Evolutionary conservation across 371 early-diverging fungal genomes (phyloP), one percentile per base, ranked within the genome.

Genomic region (Chytridium lagenaria): DNA sequence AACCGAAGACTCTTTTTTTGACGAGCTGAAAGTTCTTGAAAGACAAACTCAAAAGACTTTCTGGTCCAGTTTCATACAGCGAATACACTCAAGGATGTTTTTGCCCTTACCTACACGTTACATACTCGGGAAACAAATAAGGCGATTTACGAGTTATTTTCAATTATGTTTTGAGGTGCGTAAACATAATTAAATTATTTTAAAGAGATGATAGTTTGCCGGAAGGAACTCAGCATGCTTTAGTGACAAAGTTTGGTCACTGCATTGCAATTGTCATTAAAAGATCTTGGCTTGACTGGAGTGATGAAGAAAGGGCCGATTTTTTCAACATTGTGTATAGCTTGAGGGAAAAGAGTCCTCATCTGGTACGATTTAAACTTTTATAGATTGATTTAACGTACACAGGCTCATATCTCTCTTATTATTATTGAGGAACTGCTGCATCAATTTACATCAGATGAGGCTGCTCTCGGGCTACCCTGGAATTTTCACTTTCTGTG

Each of bases 401-500:
- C 52, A 5, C 69, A 82, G 85, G 71, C 86, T 84, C 73, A 83
- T 5, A 68, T 90, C 31, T 89, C 87, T 1, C 71, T 90, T 1
- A 83, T 86, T 2, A 67, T 91, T 49, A 83, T 87, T 1, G 85
- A 81, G 71, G 89, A 88, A 22, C 76, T 90, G 19, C 79, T 90
- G 1, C 89, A 90, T 69, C 89, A 91, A 70, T 92, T 92, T 61
- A 89, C 90, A 7, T 87, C 86, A 34, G 87, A 88, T 74, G 81
- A 90, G 0, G 86, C 84, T 19, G 86, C 81, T 10, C 81, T 89
- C 36, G 92, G 91, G 10, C 72, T 92, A 30, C 86, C 87, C 12
- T 91, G 90, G 90, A 90, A 91, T 59, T 90, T 89, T 66, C 91
- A 92, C 74, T 80, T 87, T 73, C 86, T 86, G 49, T 88, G 88